A percentile compares a stretch with the other conserved stretches of the same genome.
Evolutionary conservation across 1,284 basidiomycete species (phyloP).

Genomic region (Mycena citricolor): DNA sequence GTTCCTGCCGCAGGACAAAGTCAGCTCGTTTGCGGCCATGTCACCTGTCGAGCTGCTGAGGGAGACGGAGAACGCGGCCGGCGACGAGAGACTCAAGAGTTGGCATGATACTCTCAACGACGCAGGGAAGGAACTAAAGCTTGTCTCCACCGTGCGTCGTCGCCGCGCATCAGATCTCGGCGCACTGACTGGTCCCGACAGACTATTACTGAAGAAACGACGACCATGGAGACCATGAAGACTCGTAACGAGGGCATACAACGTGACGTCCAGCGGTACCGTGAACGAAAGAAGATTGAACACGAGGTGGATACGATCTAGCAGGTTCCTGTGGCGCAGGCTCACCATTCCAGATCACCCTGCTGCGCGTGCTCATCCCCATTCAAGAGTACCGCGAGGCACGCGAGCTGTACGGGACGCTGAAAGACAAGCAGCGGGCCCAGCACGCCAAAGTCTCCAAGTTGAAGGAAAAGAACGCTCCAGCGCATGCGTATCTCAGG

Average conservation of each 20-base stretch:
- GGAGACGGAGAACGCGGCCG: constrained; percentile 92
- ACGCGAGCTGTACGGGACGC: constrained; percentile 45
- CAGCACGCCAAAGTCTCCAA: constrained; percentile 50
- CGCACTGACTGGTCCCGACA: neutral
- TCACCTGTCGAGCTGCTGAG: constrained; percentile 76
- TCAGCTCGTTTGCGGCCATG: constrained; percentile 94
- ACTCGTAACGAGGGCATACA: constrained; percentile 76
- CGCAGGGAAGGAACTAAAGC: constrained; percentile 61
- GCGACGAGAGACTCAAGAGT: constrained; percentile 69
- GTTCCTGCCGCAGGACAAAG: constrained; percentile 97
- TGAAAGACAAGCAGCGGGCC: constrained; percentile 53
- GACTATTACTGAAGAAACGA: constrained; percentile 51
- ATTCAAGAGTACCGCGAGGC: constrained; percentile 67
- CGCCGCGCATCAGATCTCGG: no score
- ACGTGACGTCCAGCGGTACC: constrained; percentile 74
- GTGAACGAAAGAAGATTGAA: constrained; percentile 72
- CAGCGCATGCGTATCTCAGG: constrained; percentile 61
- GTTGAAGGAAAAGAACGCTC: constrained; percentile 63
- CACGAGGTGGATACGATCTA: constrained; percentile 56
- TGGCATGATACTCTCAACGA: constrained; percentile 85
- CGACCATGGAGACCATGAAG: constrained; percentile 63
- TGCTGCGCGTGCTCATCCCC: constrained; percentile 66
- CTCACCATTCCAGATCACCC: constrained; percentile 49
- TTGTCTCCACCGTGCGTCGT: constrained; percentile 50
- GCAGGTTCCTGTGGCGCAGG: constrained; percentile 6